Conservation (phyloP, 768 basidiomycete genomes). For the Ramaria sp. region DNA sequence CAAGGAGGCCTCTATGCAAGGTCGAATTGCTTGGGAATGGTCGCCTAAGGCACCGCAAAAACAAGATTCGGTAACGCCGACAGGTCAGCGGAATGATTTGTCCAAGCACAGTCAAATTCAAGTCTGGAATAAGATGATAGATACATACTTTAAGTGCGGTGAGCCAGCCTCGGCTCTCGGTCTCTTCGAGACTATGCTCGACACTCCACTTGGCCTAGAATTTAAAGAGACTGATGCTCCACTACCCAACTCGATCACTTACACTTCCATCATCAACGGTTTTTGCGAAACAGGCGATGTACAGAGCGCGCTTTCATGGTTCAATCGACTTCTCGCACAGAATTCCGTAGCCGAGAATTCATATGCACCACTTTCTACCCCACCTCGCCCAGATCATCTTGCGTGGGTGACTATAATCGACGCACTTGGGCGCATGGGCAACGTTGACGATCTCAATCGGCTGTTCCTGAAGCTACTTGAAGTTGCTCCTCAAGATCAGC, state of each 20-base stretch:
- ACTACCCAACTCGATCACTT: constrained; percentile 50
- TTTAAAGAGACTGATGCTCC: constrained; percentile 36
- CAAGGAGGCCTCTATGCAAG: constrained; percentile 26
- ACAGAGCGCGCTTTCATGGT: constrained; percentile 59
- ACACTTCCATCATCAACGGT: constrained; percentile 48
- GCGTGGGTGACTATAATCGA: constrained; percentile 56
- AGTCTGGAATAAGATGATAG: constrained; percentile 70
- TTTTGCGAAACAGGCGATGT: constrained; percentile 56
- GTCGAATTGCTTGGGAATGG: constrained; percentile 24
- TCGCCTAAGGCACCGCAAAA: background rate
- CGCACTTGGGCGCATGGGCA: constrained; percentile 36
- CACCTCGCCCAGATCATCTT: constrained; percentile 38
- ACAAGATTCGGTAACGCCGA: constrained; percentile 7
- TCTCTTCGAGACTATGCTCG: constrained; percentile 63
- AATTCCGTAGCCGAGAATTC: constrained; percentile 22
- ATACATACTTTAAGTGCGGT: constrained; percentile 56
- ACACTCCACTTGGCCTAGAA: constrained; percentile 23
- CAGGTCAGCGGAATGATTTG: constrained; percentile 1
- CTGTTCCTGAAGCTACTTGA: constrained; percentile 33
- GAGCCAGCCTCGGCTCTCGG: constrained; percentile 51
- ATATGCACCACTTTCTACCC: constrained; percentile 30
- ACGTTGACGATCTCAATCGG: constrained; percentile 44
- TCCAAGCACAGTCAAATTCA: constrained; percentile 27
- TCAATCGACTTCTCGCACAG: constrained; percentile 47
- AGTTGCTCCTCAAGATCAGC: constrained; percentile 24